Conservation (phyloP, 176 grass and related monocot species). For the Oryza rufipogon region DNA sequence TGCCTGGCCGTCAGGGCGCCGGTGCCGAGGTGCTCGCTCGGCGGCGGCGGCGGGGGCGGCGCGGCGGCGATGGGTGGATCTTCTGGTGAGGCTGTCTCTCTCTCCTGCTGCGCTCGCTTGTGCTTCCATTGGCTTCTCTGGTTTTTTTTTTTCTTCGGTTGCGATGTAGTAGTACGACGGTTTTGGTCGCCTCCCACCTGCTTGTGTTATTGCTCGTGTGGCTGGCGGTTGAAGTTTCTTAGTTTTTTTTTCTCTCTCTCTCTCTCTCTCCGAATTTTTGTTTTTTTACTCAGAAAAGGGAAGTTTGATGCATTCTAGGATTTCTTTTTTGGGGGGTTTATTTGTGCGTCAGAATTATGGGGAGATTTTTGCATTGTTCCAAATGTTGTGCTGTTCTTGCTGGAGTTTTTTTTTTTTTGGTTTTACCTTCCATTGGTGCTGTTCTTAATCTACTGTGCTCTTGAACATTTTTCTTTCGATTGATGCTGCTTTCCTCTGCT, state of each 20-base stretch:
- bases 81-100: slow-evolving; percentile 35
- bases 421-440: background rate
- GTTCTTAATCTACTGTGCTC: background rate
- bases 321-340: background rate
- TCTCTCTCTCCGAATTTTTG: too few relatives aligned
- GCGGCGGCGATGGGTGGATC: slow-evolving; percentile 33
- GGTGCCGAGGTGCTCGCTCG: slow-evolving; percentile 32
- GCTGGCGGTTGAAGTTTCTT: background rate
- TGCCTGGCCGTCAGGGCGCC: slow-evolving; percentile 44
- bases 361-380: slow-evolving; percentile 10
- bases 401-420: background rate
- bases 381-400: background rate
- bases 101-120: too few relatives aligned
- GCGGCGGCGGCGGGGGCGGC: slow-evolving; percentile 6
- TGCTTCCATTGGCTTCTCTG: too few relatives aligned
- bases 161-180: background rate
- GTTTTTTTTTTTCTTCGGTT: background rate
- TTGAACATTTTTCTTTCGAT: background rate
- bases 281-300: background rate
- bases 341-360: background rate
- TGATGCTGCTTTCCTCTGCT: background rate
- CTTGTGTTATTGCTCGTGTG: background rate
- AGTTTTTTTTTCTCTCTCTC: background rate
- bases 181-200: background rate
- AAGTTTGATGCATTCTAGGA: background rate